Evolutionary conservation across 352 stramenopile genomes (phyloP).

Genomic region (Thalassiosira exigua): DNA sequence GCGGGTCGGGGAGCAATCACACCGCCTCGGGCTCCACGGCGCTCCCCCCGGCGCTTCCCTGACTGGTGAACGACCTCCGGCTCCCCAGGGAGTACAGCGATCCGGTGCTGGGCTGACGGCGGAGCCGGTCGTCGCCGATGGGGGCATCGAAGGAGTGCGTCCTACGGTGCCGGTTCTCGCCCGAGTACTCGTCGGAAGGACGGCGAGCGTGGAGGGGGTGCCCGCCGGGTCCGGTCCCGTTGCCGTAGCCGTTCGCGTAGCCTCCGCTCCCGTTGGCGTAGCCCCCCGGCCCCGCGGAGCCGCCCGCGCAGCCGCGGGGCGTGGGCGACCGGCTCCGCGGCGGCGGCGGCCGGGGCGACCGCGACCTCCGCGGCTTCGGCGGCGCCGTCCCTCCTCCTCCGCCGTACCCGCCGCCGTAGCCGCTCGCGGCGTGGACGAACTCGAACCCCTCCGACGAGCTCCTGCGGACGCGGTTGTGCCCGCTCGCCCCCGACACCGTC

Average conservation of each 20-base stretch:
- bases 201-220: slow-evolving; percentile 7
- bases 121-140: neutral
- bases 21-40: slow-evolving; percentile 38
- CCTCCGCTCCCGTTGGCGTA: neutral
- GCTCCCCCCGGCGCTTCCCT: no score
- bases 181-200: neutral
- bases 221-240: no score
- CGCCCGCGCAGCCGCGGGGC: neutral
- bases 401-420: neutral
- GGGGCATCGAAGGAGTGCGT: slow-evolving; percentile 33
- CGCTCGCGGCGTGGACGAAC: neutral
- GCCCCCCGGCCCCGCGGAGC: neutral
- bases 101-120: slow-evolving; percentile 18
- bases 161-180: slow-evolving; percentile 24
- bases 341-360: neutral
- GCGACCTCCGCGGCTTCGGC: neutral
- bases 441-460: neutral
- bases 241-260: slow-evolving; percentile 1
- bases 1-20: slow-evolving; percentile 45
- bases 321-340: slow-evolving; percentile 3
- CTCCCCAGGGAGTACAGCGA: slow-evolving; percentile 28
- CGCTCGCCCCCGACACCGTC: neutral
- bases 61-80: neutral
- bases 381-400: neutral
- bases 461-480: slow-evolving; percentile 4